phyloP scores from a whole-genome alignment of 164 flowering plant species.

The Echeveria elegans region DNA sequence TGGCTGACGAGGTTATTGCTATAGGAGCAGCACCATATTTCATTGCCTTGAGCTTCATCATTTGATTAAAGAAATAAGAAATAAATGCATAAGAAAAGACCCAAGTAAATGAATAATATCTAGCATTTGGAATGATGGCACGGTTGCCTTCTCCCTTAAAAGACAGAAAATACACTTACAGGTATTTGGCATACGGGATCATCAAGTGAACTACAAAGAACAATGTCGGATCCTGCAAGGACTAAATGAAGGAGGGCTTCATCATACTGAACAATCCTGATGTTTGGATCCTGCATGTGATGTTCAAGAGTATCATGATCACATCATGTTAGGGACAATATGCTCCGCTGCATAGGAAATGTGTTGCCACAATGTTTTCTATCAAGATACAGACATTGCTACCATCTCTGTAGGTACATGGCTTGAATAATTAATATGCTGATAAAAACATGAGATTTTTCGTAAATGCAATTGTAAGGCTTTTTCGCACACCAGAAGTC shows the following conservation, averaged over 20 bases:
- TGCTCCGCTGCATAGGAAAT: background rate
- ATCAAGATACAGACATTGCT: background rate
- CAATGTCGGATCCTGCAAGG: constrained; percentile 70
- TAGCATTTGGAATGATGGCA: too few relatives aligned
- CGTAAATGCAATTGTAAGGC: background rate
- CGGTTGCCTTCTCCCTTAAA: background rate
- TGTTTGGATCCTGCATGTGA: constrained; percentile 39
- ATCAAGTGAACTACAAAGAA: constrained; percentile 54
- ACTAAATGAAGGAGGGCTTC: constrained; percentile 51
- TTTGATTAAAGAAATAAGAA: constrained; percentile 1
- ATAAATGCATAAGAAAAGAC: background rate
- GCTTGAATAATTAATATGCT: background rate
- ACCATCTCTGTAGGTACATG: background rate
- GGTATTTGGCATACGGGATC: constrained; percentile 62
- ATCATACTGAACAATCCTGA: constrained; percentile 35
- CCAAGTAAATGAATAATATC: background rate
- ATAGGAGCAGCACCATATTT: constrained; percentile 76
- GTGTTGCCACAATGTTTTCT: background rate
- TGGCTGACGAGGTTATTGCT: constrained; percentile 20
- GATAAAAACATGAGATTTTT: background rate
- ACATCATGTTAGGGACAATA: too few relatives aligned
- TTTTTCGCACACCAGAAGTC: background rate
- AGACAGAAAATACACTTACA: constrained; percentile 26
- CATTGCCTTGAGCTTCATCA: constrained; percentile 62
- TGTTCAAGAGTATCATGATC: background rate